phyloP scores from a whole-genome alignment of 805 yeast genomes.

The Schwanniomyces sp. region DNA sequence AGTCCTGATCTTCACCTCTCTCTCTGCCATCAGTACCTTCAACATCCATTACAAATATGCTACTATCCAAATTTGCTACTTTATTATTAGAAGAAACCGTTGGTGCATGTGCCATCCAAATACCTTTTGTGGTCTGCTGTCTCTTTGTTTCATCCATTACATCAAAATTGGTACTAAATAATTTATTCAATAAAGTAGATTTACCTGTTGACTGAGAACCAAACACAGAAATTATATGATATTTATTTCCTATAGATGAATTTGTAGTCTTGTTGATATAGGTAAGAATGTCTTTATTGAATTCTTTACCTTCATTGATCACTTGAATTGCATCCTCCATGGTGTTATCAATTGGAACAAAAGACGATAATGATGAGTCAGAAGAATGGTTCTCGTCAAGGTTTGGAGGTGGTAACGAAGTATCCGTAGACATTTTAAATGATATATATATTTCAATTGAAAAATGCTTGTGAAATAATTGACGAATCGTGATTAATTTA shows the following conservation, averaged over 20 bases:
- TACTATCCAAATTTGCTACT: constrained; percentile 15
- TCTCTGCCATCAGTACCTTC: constrained; percentile 99
- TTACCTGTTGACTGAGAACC: constrained; percentile 98
- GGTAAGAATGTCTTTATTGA: constrained; percentile 38
- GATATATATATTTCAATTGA: background rate
- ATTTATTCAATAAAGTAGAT: constrained; percentile 81
- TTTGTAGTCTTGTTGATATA: constrained; percentile 35
- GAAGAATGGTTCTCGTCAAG: constrained; percentile 6
- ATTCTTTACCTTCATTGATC: constrained; percentile 59
- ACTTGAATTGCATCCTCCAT: constrained; percentile 53
- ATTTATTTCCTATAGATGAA: constrained; percentile 57
- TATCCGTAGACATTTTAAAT: constrained; percentile 2
- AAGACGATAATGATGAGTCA: constrained; percentile 35
- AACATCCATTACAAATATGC: constrained; percentile 87
- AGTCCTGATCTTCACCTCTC: constrained; percentile 97
- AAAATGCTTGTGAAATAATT: background rate
- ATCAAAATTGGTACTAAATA: constrained; percentile 85
- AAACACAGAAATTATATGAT: constrained; percentile 92
- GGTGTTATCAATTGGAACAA: constrained; percentile 37
- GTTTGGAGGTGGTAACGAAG: constrained; percentile 4
- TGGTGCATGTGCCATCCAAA: constrained; percentile 45
- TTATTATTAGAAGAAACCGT: constrained; percentile 17
- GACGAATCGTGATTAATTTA: background rate
- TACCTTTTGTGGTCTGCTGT: constrained; percentile 72
- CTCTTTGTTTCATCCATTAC: constrained; percentile 88